These are phyloP conservation scores for Arabidopsis suecica DNA, from an alignment of 345 rosid species.

Conservation along the genomic window DNA sequence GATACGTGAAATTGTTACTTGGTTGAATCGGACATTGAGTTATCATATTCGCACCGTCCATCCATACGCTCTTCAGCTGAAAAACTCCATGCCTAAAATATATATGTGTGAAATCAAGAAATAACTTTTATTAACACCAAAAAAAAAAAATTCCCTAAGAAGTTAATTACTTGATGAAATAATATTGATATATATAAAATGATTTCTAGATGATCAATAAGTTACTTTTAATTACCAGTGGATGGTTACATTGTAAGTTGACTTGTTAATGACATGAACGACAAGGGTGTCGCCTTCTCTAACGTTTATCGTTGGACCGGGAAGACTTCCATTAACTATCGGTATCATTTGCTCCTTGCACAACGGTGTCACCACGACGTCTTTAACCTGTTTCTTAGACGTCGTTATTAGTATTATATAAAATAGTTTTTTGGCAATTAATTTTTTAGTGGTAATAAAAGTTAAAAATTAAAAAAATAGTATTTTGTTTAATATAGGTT, in stretches of 20 bases:
- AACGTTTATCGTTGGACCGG: slow-evolving; percentile 70
- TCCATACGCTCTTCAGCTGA: slow-evolving; percentile 50
- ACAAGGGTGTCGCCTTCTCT: slow-evolving; percentile 81
- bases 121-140: neutral
- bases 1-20: slow-evolving; percentile 44
- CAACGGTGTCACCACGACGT: slow-evolving; percentile 49
- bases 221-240: slow-evolving; percentile 62
- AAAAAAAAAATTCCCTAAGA: neutral
- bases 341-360: slow-evolving; percentile 66
- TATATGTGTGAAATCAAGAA: neutral
- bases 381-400: slow-evolving; percentile 59
- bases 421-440: neutral
- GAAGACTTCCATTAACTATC: slow-evolving; percentile 68
- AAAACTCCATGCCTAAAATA: slow-evolving; percentile 52
- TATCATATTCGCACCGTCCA: slow-evolving; percentile 49
- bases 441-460: neutral
- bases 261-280: slow-evolving; percentile 69
- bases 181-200: too few species aligned
- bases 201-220: neutral
- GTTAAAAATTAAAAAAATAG: neutral
- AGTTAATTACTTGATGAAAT: neutral
- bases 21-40: slow-evolving; percentile 56
- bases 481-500: too few species aligned
- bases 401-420: neutral
- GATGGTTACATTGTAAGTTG: slow-evolving; percentile 76